Conservation (phyloP, 2,329 filamentous ascomycete species). For the Fusarium caatingaense region DNA sequence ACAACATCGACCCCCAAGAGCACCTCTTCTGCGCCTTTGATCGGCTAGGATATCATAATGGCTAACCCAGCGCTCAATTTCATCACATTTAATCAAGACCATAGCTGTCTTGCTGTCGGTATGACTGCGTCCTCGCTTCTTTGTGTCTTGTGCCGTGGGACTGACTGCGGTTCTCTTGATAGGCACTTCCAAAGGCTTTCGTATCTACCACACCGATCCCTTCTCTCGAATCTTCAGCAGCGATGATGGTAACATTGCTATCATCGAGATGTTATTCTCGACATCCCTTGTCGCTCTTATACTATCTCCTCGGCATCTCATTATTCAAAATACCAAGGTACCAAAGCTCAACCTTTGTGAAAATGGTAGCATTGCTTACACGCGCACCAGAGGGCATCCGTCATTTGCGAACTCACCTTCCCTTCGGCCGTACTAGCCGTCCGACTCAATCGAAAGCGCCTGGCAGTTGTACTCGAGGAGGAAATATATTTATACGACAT, state of each 20-base stretch:
- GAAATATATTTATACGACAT: conserved; percentile 99
- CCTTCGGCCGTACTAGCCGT: conserved; percentile 96
- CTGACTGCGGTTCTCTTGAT: conserved; percentile 18
- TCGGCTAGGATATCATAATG: conserved; percentile 60
- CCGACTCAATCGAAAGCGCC: conserved; percentile 90
- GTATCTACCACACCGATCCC: conserved; percentile 95
- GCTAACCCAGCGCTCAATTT: conserved; percentile 86
- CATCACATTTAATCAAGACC: conserved; percentile 99
- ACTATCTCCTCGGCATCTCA: conserved; percentile 87
- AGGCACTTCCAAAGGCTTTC: conserved; percentile 94
- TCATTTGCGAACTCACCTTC: conserved; percentile 98
- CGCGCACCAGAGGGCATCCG: conserved; percentile 68
- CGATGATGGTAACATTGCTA: conserved; percentile 92
- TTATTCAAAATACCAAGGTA: conserved; percentile 98
- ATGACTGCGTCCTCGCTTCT: conserved; percentile 51
- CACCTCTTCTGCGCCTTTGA: not conserved
- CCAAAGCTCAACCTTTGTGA: conserved; percentile 17
- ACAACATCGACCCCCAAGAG: not conserved
- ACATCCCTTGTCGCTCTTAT: conserved; percentile 96
- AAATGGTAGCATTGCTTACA: conserved; percentile 29
- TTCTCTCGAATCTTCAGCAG: conserved; percentile 96
- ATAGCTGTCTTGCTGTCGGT: conserved; percentile 96
- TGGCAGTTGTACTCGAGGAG: conserved; percentile 93
- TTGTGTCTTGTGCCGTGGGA: not conserved
- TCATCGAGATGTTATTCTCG: conserved; percentile 98